A percentile compares a stretch with the other conserved stretches of the same genome.
Evolutionary conservation across 352 stramenopile species (phyloP).

Genomic region (Phytophthora cryptogea): DNA sequence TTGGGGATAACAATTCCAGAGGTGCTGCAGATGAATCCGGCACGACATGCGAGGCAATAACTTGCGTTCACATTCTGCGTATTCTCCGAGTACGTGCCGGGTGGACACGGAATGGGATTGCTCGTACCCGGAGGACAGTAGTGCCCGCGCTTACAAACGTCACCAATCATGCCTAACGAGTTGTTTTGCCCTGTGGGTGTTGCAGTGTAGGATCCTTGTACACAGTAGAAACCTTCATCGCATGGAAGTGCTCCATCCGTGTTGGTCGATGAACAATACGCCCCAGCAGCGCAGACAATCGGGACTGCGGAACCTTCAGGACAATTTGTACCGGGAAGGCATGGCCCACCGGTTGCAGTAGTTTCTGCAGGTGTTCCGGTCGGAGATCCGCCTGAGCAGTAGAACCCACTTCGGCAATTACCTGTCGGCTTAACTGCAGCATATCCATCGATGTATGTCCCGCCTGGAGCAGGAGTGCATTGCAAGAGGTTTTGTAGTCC

Average conservation of each 20-base stretch:
- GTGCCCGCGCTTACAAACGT: conserved; percentile 72
- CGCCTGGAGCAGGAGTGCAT: conserved; percentile 70
- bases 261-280: conserved; percentile 83
- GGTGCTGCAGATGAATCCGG: conserved; percentile 59
- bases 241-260: conserved; percentile 73
- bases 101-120: conserved; percentile 79
- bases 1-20: conserved; percentile 56
- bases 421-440: conserved; percentile 53
- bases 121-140: conserved; percentile 82
- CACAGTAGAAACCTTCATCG: conserved; percentile 85
- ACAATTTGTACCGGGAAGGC: conserved; percentile 88
- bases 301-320: conserved; percentile 79
- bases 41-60: conserved; percentile 73
- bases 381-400: conserved; percentile 71
- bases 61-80: conserved; percentile 57
- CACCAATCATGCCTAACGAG: conserved; percentile 68
- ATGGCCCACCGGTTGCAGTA: conserved; percentile 61
- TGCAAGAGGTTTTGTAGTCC: conserved; percentile 49
- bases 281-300: conserved; percentile 80
- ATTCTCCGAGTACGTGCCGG: conserved; percentile 71
- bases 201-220: conserved; percentile 82
- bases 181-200: conserved; percentile 76
- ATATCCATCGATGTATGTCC: conserved; percentile 63
- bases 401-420: conserved; percentile 81
- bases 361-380: conserved; percentile 52